Base-by-base conservation (phyloP, 495 filamentous ascomycete genomes). In the Lichenothelia convexa region DNA sequence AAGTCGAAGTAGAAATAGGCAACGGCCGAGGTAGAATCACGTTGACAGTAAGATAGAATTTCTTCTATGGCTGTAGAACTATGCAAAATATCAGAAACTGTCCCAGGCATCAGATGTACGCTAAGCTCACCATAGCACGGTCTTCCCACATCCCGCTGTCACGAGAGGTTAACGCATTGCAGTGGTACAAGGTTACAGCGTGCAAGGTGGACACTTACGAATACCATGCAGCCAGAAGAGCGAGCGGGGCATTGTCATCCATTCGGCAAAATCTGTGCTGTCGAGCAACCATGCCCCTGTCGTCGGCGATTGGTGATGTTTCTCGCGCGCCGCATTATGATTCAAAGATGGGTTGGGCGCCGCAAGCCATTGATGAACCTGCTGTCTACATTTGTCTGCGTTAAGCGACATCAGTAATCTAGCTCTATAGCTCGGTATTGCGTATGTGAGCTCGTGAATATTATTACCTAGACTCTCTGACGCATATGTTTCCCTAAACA, bases 1-100 rank as follows among this genome's bases (percentile, higher is more conserved):
- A 48, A 48, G 7, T 37, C 34, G 33, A 48, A 48, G 38, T 48
- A 48, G 39, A 48, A 48, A 13, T 30, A 18, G 3, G 6, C 15
- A 6, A 32, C 21, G 32, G 37, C n/a, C n/a, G n/a, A n/a, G n/a
- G n/a, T 35, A 6, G 23, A 13, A 1, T 32, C n/a, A 3, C 24
- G 15, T 13, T 44, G 37, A 23, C 41, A 47, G 23, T 32, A 13
- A 6, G 11, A 11, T 13, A 24, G 35, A 13, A 47, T 34, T 20
- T 47, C 45, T 32, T 47, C 45, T 16, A 47, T 30, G 1, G 34
- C 41, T 7, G 45, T 36, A 7, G 42, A 47, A 26, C 24, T 27
- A 13, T 27, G 24, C 24, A 27, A n/a, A n/a, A n/a, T n/a, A n/a
- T n/a, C n/a, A n/a, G n/a, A n/a, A n/a, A n/a, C n/a, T 27, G 24